These are phyloP conservation scores for Baorangia bicolor DNA, from an alignment of 768 basidiomycete genomes.

Conservation along the genomic window DNA sequence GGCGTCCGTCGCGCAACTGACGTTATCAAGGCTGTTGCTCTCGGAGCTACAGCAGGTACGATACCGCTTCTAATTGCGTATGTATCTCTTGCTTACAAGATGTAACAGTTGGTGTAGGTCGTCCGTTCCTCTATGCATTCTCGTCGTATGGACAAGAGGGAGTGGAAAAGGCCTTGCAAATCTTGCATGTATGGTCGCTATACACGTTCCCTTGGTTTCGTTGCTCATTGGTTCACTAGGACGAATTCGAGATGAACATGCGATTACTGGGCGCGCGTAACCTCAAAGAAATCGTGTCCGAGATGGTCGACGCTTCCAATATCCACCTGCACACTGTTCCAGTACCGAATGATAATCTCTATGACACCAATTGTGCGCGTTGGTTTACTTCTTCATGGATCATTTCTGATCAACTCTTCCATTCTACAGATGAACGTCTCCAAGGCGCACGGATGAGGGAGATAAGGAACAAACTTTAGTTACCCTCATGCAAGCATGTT, in stretches of 20 bases:
- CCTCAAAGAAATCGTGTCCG: conserved; percentile 74
- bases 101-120: conserved; percentile 68
- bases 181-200: conserved; percentile 55
- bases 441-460: conserved; percentile 42
- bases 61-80: neutral
- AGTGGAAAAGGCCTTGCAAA: conserved; percentile 77
- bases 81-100: conserved; percentile 8
- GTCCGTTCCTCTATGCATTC: conserved; percentile 87
- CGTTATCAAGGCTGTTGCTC: conserved; percentile 82
- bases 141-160: conserved; percentile 88
- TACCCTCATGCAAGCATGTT: neutral
- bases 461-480: conserved; percentile 39
- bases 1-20: conserved; percentile 91
- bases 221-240: conserved; percentile 44
- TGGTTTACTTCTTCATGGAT: neutral
- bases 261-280: conserved; percentile 84
- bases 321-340: conserved; percentile 62
- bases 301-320: conserved; percentile 86
- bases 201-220: neutral
- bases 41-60: conserved; percentile 83
- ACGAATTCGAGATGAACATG: conserved; percentile 99
- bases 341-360: conserved; percentile 74
- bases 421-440: conserved; percentile 42
- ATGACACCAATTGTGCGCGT: conserved; percentile 75
- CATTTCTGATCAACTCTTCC: neutral